Evolutionary conservation across 805 yeast genomes (phyloP).

Genomic region (Candida wancherniae): DNA sequence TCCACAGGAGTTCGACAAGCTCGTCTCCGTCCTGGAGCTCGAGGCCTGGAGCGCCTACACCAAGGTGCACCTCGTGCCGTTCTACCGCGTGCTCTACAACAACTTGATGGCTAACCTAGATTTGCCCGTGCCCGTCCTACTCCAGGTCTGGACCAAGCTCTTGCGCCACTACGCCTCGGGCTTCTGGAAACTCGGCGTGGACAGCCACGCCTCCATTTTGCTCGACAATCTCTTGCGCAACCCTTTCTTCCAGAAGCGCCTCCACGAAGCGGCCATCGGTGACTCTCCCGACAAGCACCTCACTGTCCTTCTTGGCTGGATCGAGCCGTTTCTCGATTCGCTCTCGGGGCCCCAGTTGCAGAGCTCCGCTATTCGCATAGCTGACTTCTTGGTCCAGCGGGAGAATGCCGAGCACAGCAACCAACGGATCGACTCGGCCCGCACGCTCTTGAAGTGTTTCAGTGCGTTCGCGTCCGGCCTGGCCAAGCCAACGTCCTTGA

Average conservation of each 20-base stretch:
- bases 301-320: slow-evolving; percentile 54
- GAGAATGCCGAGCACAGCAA: slow-evolving; percentile 3
- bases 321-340: slow-evolving; percentile 39
- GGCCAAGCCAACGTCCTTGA: slow-evolving; percentile 34
- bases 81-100: slow-evolving; percentile 41
- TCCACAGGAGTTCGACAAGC: slow-evolving; percentile 7
- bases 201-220: slow-evolving; percentile 50
- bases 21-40: slow-evolving; percentile 32
- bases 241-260: slow-evolving; percentile 40
- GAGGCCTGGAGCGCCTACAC: slow-evolving; percentile 24
- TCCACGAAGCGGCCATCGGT: slow-evolving; percentile 17
- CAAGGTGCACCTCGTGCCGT: slow-evolving; percentile 31
- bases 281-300: slow-evolving; percentile 15
- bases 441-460: slow-evolving; percentile 17
- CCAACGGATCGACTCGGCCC: slow-evolving; percentile 6
- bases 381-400: slow-evolving; percentile 40
- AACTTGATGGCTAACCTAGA: slow-evolving; percentile 49
- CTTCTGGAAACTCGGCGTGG: slow-evolving; percentile 55
- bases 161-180: slow-evolving; percentile 37
- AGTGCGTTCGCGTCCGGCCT: slow-evolving; percentile 21
- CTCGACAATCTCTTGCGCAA: slow-evolving; percentile 57
- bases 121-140: slow-evolving; percentile 48
- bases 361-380: slow-evolving; percentile 48
- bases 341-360: slow-evolving; percentile 47
- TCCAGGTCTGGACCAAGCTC: slow-evolving; percentile 47